A percentile compares a stretch with the other conserved stretches of the same genome.
Conservation (phyloP, 2,329 filamentous ascomycete genomes). For the Taxawa tesnikishii region DNA sequence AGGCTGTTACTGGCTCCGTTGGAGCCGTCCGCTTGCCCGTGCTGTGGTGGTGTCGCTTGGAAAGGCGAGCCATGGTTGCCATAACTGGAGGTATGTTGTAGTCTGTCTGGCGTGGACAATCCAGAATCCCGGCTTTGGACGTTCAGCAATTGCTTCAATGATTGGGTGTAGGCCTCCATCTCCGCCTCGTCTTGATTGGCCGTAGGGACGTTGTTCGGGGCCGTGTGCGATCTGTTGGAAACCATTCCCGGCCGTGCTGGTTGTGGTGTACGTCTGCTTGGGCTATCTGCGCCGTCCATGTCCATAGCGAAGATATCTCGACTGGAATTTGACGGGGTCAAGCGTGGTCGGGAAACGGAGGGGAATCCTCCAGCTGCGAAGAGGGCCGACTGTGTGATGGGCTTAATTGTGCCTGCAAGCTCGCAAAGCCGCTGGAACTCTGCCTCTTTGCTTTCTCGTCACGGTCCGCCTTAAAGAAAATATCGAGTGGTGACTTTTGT, state of each 20-base stretch:
- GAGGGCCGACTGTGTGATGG: conserved; percentile 19
- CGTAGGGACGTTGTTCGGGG: conserved; percentile 17
- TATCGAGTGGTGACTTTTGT: conserved; percentile 68
- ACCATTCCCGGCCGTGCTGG: conserved; percentile 13
- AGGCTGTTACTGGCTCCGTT: conserved; percentile 5
- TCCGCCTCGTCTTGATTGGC: conserved; percentile 23
- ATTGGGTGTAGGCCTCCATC: conserved; percentile 35
- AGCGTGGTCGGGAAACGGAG: conserved; percentile 8
- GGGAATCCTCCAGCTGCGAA: neutral
- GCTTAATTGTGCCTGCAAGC: conserved; percentile 39
- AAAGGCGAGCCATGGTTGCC: conserved; percentile 3
- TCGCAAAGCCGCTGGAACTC: conserved; percentile 33
- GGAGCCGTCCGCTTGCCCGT: conserved; percentile 3
- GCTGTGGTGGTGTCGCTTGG: conserved; percentile 7
- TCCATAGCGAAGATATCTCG: conserved; percentile 51
- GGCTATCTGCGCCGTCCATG: conserved; percentile 43
- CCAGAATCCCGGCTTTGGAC: conserved; percentile 2
- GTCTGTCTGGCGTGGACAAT: conserved; percentile 3
- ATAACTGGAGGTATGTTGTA: conserved; percentile 11
- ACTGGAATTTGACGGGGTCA: conserved; percentile 1
- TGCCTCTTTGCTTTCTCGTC: conserved; percentile 57
- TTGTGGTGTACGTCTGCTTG: conserved; percentile 10
- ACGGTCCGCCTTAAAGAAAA: conserved; percentile 80
- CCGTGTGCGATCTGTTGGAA: conserved; percentile 18
- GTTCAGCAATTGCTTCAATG: conserved; percentile 31